These are phyloP conservation scores for Exobasidium rhododendri DNA, from an alignment of 1,284 basidiomycete genomes.

Conservation along the genomic window DNA sequence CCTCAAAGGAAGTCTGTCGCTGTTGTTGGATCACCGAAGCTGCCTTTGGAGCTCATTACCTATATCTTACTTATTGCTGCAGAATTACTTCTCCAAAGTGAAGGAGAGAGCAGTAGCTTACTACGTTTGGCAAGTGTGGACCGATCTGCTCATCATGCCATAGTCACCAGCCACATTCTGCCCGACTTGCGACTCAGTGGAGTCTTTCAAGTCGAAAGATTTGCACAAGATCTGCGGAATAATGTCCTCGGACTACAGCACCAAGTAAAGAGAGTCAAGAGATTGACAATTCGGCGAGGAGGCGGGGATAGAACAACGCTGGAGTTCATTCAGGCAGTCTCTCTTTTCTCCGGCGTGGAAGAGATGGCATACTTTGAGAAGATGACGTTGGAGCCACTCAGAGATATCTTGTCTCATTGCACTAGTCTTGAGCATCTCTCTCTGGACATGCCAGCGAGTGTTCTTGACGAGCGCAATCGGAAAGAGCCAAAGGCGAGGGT, in stretches of 20 bases:
- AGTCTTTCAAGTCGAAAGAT: background rate
- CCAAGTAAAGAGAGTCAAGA: background rate
- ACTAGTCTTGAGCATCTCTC: background rate
- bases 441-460: slow-evolving; percentile 7
- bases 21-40: background rate
- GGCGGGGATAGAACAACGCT: background rate
- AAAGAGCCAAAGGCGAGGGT: background rate
- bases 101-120: background rate
- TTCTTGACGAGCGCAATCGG: background rate
- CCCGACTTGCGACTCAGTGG: slow-evolving; percentile 2
- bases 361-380: slow-evolving; percentile 7
- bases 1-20: background rate
- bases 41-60: slow-evolving; percentile 7
- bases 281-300: background rate
- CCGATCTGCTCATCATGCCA: background rate
- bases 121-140: slow-evolving; percentile 3
- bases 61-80: background rate
- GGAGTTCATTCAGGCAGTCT: background rate
- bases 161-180: background rate
- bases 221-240: background rate
- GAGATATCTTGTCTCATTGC: background rate
- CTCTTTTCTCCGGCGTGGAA: background rate
- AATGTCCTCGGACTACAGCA: slow-evolving; percentile 1
- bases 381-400: background rate
- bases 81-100: background rate